Evolutionary conservation across 148 eudicot genomes (phyloP).

Genomic region (Diospyros lotus): DNA sequence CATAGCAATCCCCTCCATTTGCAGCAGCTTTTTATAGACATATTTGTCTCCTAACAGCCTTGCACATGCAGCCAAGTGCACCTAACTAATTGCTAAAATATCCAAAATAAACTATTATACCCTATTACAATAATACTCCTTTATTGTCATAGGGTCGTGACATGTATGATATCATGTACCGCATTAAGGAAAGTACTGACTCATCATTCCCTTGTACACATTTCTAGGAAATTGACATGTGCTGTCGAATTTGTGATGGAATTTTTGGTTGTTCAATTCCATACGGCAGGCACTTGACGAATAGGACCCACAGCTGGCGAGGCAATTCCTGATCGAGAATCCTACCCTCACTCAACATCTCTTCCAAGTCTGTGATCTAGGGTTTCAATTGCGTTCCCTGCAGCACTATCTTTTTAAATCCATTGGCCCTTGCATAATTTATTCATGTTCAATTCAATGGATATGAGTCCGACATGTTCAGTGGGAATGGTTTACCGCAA

Average conservation of each 20-base stretch:
- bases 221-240: not conserved
- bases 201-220: not conserved
- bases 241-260: conserved; percentile 1
- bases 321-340: conserved; percentile 76
- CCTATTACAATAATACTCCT: too few species aligned
- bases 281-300: conserved; percentile 59
- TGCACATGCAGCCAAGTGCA: too few species aligned
- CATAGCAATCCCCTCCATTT: too few species aligned
- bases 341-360: conserved; percentile 77
- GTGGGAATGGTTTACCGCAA: not conserved
- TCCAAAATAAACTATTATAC: too few species aligned
- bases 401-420: not conserved
- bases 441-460: not conserved
- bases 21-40: too few species aligned
- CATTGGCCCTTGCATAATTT: not conserved
- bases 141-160: too few species aligned
- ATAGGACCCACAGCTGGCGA: conserved; percentile 83
- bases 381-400: conserved; percentile 3
- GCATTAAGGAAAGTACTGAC: conserved; percentile 60
- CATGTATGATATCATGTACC: conserved; percentile 93
- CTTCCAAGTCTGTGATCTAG: conserved; percentile 60
- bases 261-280: conserved; percentile 9
- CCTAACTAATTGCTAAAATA: too few species aligned
- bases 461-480: not conserved
- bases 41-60: too few species aligned